Evolutionary conservation across 768 basidiomycete genomes (phyloP).

Genomic region (Lepiota venenata): DNA sequence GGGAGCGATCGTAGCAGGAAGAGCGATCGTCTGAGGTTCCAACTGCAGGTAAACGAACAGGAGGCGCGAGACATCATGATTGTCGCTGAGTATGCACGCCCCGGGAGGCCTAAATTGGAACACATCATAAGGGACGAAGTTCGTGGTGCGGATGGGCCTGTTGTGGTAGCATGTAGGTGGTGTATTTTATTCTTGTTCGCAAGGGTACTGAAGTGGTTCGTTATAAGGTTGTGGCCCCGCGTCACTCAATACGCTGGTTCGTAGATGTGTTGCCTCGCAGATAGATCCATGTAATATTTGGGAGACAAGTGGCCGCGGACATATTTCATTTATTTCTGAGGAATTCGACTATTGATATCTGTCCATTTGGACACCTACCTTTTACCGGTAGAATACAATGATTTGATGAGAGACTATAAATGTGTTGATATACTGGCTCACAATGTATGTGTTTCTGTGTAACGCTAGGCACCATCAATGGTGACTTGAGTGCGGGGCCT

Average conservation of each 20-base stretch:
- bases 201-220: background rate
- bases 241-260: slow-evolving; percentile 63
- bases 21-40: background rate
- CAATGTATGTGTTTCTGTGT: too few relatives aligned
- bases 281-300: slow-evolving; percentile 54
- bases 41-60: slow-evolving; percentile 48
- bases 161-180: slow-evolving; percentile 69
- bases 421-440: too few relatives aligned
- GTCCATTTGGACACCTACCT: too few relatives aligned
- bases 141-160: slow-evolving; percentile 44
- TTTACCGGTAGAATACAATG: too few relatives aligned
- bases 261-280: slow-evolving; percentile 59
- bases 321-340: slow-evolving; percentile 60
- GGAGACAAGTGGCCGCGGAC: slow-evolving; percentile 49
- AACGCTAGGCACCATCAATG: too few relatives aligned
- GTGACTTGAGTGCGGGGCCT: background rate
- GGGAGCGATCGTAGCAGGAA: background rate
- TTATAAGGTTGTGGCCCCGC: slow-evolving; percentile 68
- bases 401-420: too few relatives aligned
- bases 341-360: slow-evolving; percentile 56
- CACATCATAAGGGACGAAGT: slow-evolving; percentile 66
- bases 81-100: slow-evolving; percentile 59
- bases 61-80: slow-evolving; percentile 59
- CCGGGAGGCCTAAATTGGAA: slow-evolving; percentile 65
- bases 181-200: background rate